phyloP scores from a whole-genome alignment of 305 asterid species.

The Solanum chacoense region DNA sequence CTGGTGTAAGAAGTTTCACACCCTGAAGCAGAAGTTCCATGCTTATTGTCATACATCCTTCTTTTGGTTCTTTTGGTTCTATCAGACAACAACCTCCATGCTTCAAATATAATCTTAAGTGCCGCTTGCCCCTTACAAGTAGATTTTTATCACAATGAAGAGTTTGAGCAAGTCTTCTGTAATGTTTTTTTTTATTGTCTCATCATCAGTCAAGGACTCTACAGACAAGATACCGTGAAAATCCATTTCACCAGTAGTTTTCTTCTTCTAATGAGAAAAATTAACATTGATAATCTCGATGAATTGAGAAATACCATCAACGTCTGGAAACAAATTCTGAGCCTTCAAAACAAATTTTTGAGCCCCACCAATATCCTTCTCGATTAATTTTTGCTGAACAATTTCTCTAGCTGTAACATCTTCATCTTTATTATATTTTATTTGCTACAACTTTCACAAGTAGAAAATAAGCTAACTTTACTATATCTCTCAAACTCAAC shows the following conservation, averaged over 20 bases:
- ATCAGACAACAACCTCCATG: conserved; percentile 38
- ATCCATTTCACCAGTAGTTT: neutral
- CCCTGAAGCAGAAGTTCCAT: neutral
- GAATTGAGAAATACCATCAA: neutral
- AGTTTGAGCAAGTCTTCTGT: neutral
- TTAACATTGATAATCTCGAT: neutral
- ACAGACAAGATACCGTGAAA: neutral
- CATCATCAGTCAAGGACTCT: neutral
- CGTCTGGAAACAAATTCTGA: neutral
- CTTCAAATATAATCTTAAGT: conserved; percentile 2
- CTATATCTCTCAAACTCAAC: neutral
- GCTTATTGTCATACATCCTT: conserved; percentile 20
- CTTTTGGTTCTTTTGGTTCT: conserved; percentile 20
- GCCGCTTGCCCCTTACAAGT: neutral
- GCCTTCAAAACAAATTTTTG: neutral
- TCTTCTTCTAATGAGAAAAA: neutral
- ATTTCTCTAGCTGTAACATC: conserved; percentile 35
- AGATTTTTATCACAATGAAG: neutral
- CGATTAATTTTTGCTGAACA: conserved; percentile 33
- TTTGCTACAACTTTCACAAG: neutral
- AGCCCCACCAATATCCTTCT: conserved; percentile 30
- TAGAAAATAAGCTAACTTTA: neutral
- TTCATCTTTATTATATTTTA: conserved; percentile 50
- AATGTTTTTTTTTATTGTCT: neutral
- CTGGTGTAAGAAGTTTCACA: neutral